Percentiles rank a stretch among this genome's conserved stretches.
Conservation (phyloP, 2,329 filamentous ascomycete genomes). For the Xylaria sp. region DNA sequence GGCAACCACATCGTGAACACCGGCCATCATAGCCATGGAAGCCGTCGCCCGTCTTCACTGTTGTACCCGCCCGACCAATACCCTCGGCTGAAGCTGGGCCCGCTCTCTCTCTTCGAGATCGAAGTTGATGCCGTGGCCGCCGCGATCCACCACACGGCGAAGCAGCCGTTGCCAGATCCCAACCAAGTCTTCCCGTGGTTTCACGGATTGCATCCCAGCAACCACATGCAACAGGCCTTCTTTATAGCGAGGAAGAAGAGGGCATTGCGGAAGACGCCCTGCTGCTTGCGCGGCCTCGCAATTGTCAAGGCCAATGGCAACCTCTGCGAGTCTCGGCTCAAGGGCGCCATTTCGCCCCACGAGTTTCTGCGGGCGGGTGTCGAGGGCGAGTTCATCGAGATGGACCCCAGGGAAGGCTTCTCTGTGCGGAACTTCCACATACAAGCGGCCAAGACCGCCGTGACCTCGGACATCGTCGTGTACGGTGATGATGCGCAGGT, state of each 20-base stretch:
- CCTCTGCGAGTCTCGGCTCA: conserved; percentile 74
- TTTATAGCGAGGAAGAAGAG: conserved; percentile 80
- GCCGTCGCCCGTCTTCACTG: conserved; percentile 57
- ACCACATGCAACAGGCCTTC: conserved; percentile 87
- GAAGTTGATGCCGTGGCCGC: conserved; percentile 69
- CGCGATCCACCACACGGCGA: conserved; percentile 76
- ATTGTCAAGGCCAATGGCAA: conserved; percentile 90
- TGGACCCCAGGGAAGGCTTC: conserved; percentile 88
- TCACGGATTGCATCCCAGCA: conserved; percentile 87
- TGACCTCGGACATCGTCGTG: conserved; percentile 88
- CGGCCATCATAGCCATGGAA: conserved; percentile 44
- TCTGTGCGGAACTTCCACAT: conserved; percentile 98
- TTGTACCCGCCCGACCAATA: conserved; percentile 75
- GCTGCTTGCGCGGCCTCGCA: conserved; percentile 79
- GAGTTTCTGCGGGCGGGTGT: conserved; percentile 70
- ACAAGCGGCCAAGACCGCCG: conserved; percentile 84
- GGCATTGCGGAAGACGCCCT: conserved; percentile 71
- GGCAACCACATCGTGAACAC: background rate
- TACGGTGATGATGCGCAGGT: conserved; percentile 76
- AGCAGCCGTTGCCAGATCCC: conserved; percentile 82
- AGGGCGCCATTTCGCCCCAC: conserved; percentile 82
- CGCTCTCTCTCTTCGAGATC: conserved; percentile 73
- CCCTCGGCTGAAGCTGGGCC: conserved; percentile 54
- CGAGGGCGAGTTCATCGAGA: conserved; percentile 72
- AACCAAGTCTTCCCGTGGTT: conserved; percentile 94